Percentiles rank a stretch among this genome's conserved stretches.
Conservation (phyloP, 805 yeast genomes). For the Peterozyma xylosa region DNA sequence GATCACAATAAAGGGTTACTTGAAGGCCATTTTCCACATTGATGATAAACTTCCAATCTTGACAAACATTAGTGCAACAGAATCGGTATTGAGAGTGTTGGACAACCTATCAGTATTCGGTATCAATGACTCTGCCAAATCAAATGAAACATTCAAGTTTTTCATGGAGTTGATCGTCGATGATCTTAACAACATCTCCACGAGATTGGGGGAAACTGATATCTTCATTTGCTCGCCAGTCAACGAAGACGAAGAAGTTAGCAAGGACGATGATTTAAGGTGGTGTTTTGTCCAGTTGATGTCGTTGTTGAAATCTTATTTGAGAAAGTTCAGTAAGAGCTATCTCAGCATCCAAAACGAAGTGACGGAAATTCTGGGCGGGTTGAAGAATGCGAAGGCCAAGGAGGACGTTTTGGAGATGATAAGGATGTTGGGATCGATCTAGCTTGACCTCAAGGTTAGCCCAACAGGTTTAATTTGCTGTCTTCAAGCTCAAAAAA, state of each 20-base stretch:
- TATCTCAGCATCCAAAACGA: neutral
- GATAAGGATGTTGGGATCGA: too few relatives aligned
- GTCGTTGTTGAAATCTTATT: constrained; percentile 27
- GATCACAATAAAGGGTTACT: constrained; percentile 30
- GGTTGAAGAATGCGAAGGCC: too few relatives aligned
- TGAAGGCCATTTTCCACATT: constrained; percentile 34
- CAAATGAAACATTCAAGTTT: neutral
- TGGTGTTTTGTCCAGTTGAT: constrained; percentile 34
- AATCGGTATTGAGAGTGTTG: constrained; percentile 30
- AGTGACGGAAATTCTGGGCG: neutral
- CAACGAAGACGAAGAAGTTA: constrained; percentile 18
- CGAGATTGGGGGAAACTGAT: constrained; percentile 12
- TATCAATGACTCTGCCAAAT: neutral
- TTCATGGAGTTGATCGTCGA: constrained; percentile 18
- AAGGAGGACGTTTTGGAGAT: too few relatives aligned
- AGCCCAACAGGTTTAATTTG: too few relatives aligned
- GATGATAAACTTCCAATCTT: constrained; percentile 25
- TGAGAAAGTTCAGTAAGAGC: constrained; percentile 24
- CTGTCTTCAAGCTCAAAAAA: too few relatives aligned
- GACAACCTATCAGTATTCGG: constrained; percentile 13
- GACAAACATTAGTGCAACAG: constrained; percentile 37
- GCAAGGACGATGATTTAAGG: constrained; percentile 21
- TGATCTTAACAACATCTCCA: constrained; percentile 15
- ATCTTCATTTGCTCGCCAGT: constrained; percentile 17
- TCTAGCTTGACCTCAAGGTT: too few relatives aligned